phyloP scores from a whole-genome alignment of 257 asterid genomes.

The Solanum pennellii region DNA sequence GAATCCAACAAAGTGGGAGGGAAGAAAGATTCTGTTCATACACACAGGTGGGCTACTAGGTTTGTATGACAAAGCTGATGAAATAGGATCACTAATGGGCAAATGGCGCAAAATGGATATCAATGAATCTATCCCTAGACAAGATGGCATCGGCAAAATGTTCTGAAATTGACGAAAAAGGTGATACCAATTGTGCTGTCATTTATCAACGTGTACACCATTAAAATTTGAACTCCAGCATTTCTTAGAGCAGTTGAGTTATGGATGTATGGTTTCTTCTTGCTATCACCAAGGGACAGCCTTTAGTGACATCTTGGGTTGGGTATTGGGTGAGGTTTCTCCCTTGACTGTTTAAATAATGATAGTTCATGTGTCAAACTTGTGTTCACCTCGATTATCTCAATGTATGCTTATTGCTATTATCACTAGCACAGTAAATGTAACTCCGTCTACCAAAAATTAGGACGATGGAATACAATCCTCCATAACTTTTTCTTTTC shows the following conservation, averaged over 20 bases:
- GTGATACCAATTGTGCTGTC: background rate
- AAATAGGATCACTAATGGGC: slow-evolving; percentile 48
- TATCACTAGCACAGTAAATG: too few species aligned
- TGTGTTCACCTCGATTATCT: too few species aligned
- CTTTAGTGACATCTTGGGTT: background rate
- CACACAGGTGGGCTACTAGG: slow-evolving; percentile 94
- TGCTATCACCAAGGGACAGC: background rate
- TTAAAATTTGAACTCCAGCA: background rate
- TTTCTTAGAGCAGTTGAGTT: background rate
- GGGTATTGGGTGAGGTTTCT: too few species aligned
- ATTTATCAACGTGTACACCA: background rate
- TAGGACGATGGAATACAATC: too few species aligned
- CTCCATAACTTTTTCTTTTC: too few species aligned
- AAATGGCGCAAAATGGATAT: slow-evolving; percentile 78
- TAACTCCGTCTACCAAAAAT: too few species aligned
- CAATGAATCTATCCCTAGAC: slow-evolving; percentile 42
- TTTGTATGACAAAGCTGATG: slow-evolving; percentile 66
- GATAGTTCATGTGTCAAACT: background rate
- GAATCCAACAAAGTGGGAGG: slow-evolving; percentile 82
- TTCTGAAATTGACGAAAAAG: slow-evolving; percentile 19
- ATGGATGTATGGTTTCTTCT: background rate
- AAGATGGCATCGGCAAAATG: slow-evolving; percentile 85
- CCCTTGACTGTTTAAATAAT: background rate
- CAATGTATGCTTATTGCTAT: too few species aligned
- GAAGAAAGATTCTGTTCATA: slow-evolving; percentile 70